These are phyloP conservation scores for Mycena galericulata DNA, from an alignment of 768 basidiomycete species.

Conservation along the genomic window DNA sequence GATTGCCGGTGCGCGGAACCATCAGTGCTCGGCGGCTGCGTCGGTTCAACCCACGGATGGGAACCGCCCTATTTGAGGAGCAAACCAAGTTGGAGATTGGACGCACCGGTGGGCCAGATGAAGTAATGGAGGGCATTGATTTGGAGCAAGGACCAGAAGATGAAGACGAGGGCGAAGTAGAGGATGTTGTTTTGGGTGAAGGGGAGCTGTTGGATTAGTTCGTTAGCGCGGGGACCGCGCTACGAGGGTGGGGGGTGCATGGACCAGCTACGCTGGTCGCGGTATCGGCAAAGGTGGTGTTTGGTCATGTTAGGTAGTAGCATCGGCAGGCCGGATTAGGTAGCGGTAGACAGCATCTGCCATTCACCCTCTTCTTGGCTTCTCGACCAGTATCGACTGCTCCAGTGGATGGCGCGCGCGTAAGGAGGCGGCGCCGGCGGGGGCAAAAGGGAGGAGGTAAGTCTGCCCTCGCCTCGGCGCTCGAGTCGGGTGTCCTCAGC, in stretches of 20 bases:
- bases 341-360: too few species aligned
- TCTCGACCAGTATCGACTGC: not conserved
- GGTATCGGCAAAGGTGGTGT: too few species aligned
- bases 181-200: not conserved
- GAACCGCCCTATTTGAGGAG: conserved; percentile 34
- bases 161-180: conserved; percentile 4
- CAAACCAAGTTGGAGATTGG: conserved; percentile 28
- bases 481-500: conserved; percentile 23
- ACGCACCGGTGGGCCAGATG: not conserved
- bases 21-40: conserved; percentile 39
- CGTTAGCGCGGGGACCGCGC: not conserved
- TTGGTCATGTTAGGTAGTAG: too few species aligned
- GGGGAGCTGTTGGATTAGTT: not conserved
- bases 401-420: too few species aligned
- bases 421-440: too few species aligned
- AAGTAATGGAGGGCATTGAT: conserved; percentile 3
- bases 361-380: too few species aligned
- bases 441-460: too few species aligned
- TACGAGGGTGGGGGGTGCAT: not conserved
- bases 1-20: conserved; percentile 25
- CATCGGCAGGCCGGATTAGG: too few species aligned
- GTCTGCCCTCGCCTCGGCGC: conserved; percentile 32
- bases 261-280: too few species aligned
- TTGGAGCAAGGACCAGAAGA: not conserved
- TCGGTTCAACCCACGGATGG: conserved; percentile 34